These are phyloP conservation scores for Tranzscheliella williamsii DNA, from an alignment of 1,284 basidiomycete genomes.

Conservation along the genomic window DNA sequence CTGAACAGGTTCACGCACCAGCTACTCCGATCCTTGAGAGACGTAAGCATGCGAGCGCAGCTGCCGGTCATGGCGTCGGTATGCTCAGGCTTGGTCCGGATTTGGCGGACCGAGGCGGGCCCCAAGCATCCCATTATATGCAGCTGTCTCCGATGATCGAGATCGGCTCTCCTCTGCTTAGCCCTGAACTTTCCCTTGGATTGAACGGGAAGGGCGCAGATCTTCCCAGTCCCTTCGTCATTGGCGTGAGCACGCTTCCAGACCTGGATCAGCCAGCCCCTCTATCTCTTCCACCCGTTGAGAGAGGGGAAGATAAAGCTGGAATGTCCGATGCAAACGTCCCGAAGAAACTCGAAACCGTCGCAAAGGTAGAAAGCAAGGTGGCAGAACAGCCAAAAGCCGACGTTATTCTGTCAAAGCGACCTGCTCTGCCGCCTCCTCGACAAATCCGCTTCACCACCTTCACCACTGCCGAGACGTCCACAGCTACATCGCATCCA, in stretches of 20 bases:
- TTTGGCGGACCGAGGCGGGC: conserved; percentile 20
- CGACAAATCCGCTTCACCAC: conserved; percentile 40
- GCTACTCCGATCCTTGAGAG: conserved; percentile 35
- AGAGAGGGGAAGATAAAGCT: too few species aligned
- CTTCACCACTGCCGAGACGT: conserved; percentile 11
- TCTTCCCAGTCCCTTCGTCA: conserved; percentile 30
- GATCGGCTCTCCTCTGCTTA: conserved; percentile 37
- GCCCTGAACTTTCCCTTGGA: conserved; percentile 25
- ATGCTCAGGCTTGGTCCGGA: conserved; percentile 28
- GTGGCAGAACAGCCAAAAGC: conserved; percentile 1
- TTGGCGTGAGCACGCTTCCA: conserved; percentile 21
- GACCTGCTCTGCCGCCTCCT: conserved; percentile 32
- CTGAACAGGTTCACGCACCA: too few species aligned
- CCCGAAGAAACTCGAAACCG: not conserved
- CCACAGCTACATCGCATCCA: conserved; percentile 10
- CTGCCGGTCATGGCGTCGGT: conserved; percentile 13
- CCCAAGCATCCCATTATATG: conserved; percentile 20
- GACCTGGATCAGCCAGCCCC: conserved; percentile 36
- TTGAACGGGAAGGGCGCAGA: conserved; percentile 19
- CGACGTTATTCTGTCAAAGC: conserved; percentile 14
- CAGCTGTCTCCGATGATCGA: conserved; percentile 41
- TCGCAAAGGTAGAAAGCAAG: not conserved
- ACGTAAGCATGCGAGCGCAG: conserved; percentile 20
- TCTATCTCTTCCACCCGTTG: conserved; percentile 18
- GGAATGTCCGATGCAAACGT: not conserved